Base-by-base conservation (phyloP, 805 yeast genomes). In the Pichia exigua region DNA sequence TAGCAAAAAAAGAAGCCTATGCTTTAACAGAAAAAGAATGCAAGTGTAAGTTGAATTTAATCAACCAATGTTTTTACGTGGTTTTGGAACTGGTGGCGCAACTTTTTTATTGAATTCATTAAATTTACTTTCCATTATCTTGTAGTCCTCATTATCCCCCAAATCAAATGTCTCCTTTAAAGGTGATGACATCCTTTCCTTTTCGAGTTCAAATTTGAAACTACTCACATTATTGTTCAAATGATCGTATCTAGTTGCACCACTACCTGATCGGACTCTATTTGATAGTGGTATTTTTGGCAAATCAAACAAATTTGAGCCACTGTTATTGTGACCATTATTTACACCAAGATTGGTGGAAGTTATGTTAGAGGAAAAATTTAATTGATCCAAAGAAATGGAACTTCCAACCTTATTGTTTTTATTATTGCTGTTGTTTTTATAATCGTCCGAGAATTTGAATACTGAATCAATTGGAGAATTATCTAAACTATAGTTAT, bases 221-320 rank as follows among this genome's bases (percentile, higher is more conserved):
- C 52, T 48, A 27, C 35, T 40, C 9, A 63, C 50, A 48, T 54
- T 61, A 30, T 56, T 55, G 6, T 64, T 51, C 12, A 61, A 50
- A 15, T 56, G 44, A 45, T 59, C 62, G 51, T 64, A 64, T 18
- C 68, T 55, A 20, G 51, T 54, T 18, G 57, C 58, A 6, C 50
- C 57, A 28, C 53, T 51, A n/a, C 54, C 54, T n/a, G 59, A 51
- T 48, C 57, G 50, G n/a, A 51, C 51, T 17, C 57, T 46, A 20
- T 21, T 46, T 1, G 42, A 27, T 35, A 20, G 20, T 11, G 39
- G 18, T 35, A n/a, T 35, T n/a, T 9, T 35, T 17, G 39, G 11
- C n/a, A 35, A 8, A 18, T 26, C 20, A 2, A 42, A 39, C n/a
- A 46, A 38, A 43, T 18, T 32, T 13, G 18, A 17, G 2, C 39